These are phyloP conservation scores for Pseudocercospora pini-densiflorae DNA, from an alignment of 2,329 filamentous ascomycete genomes.

Conservation along the genomic window DNA sequence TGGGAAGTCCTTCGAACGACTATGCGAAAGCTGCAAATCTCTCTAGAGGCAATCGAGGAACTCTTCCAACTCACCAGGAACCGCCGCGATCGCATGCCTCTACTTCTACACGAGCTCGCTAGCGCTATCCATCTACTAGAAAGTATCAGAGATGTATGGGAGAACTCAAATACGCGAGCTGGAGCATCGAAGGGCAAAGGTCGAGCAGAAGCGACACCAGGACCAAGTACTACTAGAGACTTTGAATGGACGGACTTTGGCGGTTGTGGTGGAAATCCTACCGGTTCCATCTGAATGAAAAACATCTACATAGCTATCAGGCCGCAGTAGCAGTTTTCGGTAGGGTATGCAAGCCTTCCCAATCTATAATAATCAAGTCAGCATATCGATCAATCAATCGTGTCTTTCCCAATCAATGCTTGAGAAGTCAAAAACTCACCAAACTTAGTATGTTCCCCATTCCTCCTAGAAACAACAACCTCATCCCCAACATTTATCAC, in stretches of 20 bases:
- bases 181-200: neutral
- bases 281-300: neutral
- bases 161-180: neutral
- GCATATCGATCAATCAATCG: neutral
- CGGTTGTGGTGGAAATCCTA: neutral
- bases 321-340: neutral
- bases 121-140: slow-evolving; percentile 25
- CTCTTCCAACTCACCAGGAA: slow-evolving; percentile 21
- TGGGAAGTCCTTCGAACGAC: slow-evolving; percentile 26
- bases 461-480: slow-evolving; percentile 46
- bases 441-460: slow-evolving; percentile 47
- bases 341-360: slow-evolving; percentile 31
- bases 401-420: neutral
- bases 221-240: neutral
- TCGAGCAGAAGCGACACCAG: neutral
- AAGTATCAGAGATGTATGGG: slow-evolving; percentile 25
- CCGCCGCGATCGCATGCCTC: slow-evolving; percentile 21
- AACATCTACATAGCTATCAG: neutral
- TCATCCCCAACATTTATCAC: slow-evolving; percentile 48
- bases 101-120: slow-evolving; percentile 26
- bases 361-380: slow-evolving; percentile 29
- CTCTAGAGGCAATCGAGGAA: slow-evolving; percentile 27
- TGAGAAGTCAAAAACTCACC: slow-evolving; percentile 41
- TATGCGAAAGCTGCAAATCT: slow-evolving; percentile 26
- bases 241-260: slow-evolving; percentile 4